phyloP scores from a whole-genome alignment of 208 protist species.

The Trypanosoma lewisi region DNA sequence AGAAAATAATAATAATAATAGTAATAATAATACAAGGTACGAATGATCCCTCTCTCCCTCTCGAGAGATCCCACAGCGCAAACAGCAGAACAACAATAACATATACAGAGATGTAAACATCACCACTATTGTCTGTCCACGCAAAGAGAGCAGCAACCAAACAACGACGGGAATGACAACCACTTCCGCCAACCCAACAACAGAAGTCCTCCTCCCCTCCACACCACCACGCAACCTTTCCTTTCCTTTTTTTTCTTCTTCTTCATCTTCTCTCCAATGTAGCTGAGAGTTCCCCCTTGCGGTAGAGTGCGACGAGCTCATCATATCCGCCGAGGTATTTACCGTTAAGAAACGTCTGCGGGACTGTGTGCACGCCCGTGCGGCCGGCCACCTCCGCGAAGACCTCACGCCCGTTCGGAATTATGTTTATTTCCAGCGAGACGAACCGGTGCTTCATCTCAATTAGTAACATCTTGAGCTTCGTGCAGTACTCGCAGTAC shows the following conservation, averaged over 20 bases:
- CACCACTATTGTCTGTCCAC: background rate
- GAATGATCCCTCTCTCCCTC: background rate
- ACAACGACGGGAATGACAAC: background rate
- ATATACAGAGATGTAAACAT: background rate
- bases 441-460: constrained; percentile 82
- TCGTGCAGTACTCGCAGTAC: constrained; percentile 86
- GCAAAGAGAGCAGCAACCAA: background rate
- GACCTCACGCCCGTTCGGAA: constrained; percentile 81
- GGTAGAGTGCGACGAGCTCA: constrained; percentile 72
- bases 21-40: background rate
- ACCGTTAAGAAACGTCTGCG: constrained; percentile 80
- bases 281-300: constrained; percentile 46
- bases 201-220: background rate
- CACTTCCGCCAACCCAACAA: constrained; percentile 9
- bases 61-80: too few relatives aligned
- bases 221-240: background rate
- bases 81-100: background rate
- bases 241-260: background rate
- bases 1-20: background rate
- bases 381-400: constrained; percentile 74
- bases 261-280: constrained; percentile 56
- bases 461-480: constrained; percentile 82
- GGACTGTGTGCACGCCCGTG: constrained; percentile 76
- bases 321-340: constrained; percentile 87
- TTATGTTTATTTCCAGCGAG: constrained; percentile 86